Conservation (phyloP, 306 rosid genomes). For the Vigna radiata region DNA sequence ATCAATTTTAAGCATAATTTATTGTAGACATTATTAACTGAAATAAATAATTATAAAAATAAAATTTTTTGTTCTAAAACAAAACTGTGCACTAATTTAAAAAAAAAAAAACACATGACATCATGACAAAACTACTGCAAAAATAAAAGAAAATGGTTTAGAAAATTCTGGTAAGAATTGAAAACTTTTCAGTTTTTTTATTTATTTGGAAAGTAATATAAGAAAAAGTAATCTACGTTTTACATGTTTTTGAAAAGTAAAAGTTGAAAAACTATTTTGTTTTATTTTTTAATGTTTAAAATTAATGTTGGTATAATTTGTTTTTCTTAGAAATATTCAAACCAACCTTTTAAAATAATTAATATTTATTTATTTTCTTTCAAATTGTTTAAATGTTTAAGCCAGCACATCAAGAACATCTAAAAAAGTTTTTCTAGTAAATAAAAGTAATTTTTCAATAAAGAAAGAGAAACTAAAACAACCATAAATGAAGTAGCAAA, state of each 20-base stretch:
- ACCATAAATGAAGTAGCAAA: slow-evolving; percentile 19
- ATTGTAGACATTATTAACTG: no score
- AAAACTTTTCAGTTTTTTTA: not conserved
- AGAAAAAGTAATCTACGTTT: not conserved
- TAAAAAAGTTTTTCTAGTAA: not conserved
- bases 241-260: not conserved
- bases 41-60: no score
- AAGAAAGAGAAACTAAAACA: not conserved
- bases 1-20: no score
- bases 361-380: not conserved
- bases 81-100: no score
- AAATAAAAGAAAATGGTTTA: no score
- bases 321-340: no score
- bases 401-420: not conserved
- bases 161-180: no score
- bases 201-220: not conserved
- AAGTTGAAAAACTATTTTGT: not conserved
- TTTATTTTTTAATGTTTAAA: not conserved
- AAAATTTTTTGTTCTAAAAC: no score
- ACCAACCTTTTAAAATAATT: not conserved
- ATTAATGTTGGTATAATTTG: no score
- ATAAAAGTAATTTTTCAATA: not conserved
- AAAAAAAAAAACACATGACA: no score
- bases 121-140: no score
- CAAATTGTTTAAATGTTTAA: not conserved